A percentile compares a stretch with the other conserved stretches of the same genome.
These are phyloP conservation scores for Corylus heterophylla DNA, from an alignment of 306 rosid species.

Conservation along the genomic window DNA sequence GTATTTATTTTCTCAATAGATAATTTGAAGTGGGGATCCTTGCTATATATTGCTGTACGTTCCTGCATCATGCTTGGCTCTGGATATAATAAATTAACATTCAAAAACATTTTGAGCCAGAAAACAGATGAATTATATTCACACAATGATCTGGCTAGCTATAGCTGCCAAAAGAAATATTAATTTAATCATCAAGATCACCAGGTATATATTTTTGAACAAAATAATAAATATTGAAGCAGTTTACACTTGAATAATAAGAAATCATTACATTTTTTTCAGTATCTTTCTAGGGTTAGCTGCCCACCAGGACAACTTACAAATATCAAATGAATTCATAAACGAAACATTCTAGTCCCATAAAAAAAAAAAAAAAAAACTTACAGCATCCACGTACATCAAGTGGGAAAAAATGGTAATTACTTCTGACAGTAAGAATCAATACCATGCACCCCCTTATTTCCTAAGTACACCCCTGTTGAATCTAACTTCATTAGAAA, in stretches of 20 bases:
- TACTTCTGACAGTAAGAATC: not conserved
- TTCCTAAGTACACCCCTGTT: too few relatives aligned
- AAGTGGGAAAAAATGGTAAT: not conserved
- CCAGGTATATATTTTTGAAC: not conserved
- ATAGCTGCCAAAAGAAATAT: not conserved
- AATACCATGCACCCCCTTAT: too few relatives aligned
- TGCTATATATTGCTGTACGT: not conserved
- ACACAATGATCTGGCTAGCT: not conserved
- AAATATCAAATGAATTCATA: not conserved
- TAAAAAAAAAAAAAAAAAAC: not conserved
- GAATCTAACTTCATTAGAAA: constrained; percentile 17
- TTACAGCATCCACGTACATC: not conserved
- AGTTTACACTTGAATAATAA: too few relatives aligned
- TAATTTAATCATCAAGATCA: not conserved
- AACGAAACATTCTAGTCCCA: not conserved
- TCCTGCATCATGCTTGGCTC: not conserved
- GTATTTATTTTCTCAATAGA: not conserved
- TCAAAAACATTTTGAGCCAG: not conserved
- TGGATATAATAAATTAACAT: not conserved
- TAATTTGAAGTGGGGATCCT: not conserved
- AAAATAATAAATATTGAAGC: too few relatives aligned
- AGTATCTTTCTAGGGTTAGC: too few relatives aligned
- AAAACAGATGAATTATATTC: not conserved
- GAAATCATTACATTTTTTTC: too few relatives aligned
- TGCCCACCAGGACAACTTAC: too few relatives aligned